These are phyloP conservation scores for Wickerhamomyces mucosus DNA, from an alignment of 805 yeast species.

Conservation along the genomic window DNA sequence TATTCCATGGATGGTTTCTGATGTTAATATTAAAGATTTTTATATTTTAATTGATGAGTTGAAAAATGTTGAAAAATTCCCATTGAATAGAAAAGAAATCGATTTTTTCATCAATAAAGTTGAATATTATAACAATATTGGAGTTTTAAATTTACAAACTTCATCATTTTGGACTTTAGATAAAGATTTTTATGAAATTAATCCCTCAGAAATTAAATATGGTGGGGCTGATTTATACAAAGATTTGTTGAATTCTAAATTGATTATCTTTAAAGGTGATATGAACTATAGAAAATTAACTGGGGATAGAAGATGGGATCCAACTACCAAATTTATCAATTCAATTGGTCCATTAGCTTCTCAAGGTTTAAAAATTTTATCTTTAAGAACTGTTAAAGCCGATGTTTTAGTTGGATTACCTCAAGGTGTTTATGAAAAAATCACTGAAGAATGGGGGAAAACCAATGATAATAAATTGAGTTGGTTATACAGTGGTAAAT, in stretches of 20 bases:
- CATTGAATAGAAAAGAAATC: constrained; percentile 33
- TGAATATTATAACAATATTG: constrained; percentile 32
- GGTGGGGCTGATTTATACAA: constrained; percentile 56
- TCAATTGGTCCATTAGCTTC: constrained; percentile 65
- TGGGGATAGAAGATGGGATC: constrained; percentile 84
- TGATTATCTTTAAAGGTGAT: constrained; percentile 89
- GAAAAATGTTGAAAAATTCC: constrained; percentile 40
- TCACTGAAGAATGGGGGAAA: constrained; percentile 48
- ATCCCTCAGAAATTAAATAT: constrained; percentile 37
- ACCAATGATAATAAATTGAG: constrained; percentile 59
- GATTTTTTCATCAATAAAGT: constrained; percentile 39
- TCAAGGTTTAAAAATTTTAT: constrained; percentile 54
- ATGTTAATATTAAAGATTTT: constrained; percentile 81
- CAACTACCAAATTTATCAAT: constrained; percentile 59
- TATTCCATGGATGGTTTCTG: constrained; percentile 97
- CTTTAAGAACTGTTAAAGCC: constrained; percentile 91
- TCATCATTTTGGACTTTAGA: constrained; percentile 84
- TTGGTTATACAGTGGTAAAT: constrained; percentile 87
- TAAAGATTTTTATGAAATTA: constrained; percentile 64
- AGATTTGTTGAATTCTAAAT: constrained; percentile 51
- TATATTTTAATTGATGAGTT: constrained; percentile 48
- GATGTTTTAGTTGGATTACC: constrained; percentile 86
- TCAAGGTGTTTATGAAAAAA: constrained; percentile 61
- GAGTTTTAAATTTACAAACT: constrained; percentile 41
- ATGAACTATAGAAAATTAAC: constrained; percentile 90